Conservation (phyloP, 2,329 filamentous ascomycete species). For the Venturia effusa region DNA sequence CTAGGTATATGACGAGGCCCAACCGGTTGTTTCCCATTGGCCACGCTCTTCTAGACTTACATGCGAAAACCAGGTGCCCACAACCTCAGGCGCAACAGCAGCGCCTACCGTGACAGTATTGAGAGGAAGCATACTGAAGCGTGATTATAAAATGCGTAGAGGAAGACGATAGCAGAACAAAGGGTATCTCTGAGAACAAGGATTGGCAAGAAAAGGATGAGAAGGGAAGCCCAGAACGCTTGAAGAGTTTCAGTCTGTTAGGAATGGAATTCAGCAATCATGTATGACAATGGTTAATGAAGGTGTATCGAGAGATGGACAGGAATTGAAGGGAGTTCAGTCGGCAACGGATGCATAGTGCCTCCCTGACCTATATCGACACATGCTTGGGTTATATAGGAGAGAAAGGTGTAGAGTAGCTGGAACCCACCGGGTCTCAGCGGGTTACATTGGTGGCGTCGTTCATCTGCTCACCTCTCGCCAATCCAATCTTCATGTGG, state of each 20-base stretch:
- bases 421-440: background rate
- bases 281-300: background rate
- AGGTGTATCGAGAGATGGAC: background rate
- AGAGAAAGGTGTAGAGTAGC: background rate
- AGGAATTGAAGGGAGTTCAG: background rate
- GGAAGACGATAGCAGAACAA: background rate
- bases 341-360: background rate
- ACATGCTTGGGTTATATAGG: background rate
- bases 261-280: background rate
- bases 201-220: background rate
- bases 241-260: background rate
- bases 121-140: slow-evolving; percentile 28
- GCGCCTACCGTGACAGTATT: slow-evolving; percentile 73
- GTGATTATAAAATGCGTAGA: background rate
- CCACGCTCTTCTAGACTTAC: slow-evolving; percentile 35
- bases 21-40: background rate
- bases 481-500: too few species aligned
- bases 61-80: slow-evolving; percentile 78
- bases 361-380: background rate
- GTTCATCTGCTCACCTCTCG: background rate
- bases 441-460: background rate
- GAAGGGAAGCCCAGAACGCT: background rate
- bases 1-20: background rate
- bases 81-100: slow-evolving; percentile 76
- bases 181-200: background rate